Conservation (phyloP, 2,329 filamentous ascomycete species). For the Knoxdaviesia capensis region DNA sequence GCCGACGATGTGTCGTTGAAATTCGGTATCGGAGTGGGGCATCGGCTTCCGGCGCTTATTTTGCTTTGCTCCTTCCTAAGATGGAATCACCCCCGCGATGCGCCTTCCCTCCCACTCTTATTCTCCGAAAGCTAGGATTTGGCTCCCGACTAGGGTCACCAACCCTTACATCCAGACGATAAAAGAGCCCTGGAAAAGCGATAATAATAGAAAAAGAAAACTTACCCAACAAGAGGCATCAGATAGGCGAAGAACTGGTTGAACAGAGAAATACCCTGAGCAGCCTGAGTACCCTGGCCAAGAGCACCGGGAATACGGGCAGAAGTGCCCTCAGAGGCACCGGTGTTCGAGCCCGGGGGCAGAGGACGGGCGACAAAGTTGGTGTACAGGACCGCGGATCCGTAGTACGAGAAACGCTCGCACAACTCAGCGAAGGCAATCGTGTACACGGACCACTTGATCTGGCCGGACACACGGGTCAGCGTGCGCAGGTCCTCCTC, state of each 20-base stretch:
- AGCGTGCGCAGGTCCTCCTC: constrained; percentile 41
- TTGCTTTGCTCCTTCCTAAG: too few relatives aligned
- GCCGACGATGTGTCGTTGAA: too few relatives aligned
- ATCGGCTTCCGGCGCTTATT: too few relatives aligned
- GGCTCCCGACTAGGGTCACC: too few relatives aligned
- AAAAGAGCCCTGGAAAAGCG: background rate
- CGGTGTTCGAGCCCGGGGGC: constrained; percentile 31
- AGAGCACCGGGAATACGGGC: constrained; percentile 27
- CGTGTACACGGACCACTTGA: constrained; percentile 46
- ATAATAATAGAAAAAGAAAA: background rate
- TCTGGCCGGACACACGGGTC: constrained; percentile 40
- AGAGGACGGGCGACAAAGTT: constrained; percentile 41
- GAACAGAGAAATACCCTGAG: constrained; percentile 25
- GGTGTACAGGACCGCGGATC: constrained; percentile 46
- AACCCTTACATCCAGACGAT: background rate
- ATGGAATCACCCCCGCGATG: too few relatives aligned
- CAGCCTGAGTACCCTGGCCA: constrained; percentile 35
- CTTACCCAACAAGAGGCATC: constrained; percentile 34
- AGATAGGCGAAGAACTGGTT: constrained; percentile 43
- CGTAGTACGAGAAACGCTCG: constrained; percentile 64
- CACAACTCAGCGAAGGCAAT: constrained; percentile 56
- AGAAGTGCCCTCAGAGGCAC: constrained; percentile 17
- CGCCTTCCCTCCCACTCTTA: too few relatives aligned
- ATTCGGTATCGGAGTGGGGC: background rate
- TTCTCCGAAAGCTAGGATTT: too few relatives aligned